Base-by-base conservation (phyloP, 495 filamentous ascomycete genomes). In the Penicillium roqueforti region DNA sequence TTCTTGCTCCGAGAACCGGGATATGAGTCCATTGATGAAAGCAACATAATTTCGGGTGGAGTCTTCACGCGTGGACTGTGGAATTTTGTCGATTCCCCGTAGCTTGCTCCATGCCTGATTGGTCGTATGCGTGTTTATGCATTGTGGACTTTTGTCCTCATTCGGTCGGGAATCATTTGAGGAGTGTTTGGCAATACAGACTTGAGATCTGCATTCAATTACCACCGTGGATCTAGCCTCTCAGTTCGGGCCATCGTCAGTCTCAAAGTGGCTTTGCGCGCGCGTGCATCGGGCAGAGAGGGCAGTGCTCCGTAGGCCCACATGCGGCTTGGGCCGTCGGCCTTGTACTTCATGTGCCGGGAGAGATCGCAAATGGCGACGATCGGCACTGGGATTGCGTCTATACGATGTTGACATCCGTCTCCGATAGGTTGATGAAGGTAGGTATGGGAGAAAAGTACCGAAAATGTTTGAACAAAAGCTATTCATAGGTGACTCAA, bases 251-350 rank as follows among this genome's bases (percentile, higher is more conserved):
- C 22, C 16, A 26, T 38, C 8, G 8, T 28, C 16, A n/a, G 13
- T n/a, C 36, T 1, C 26, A 20, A 20, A 3, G 19, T 37, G 20
- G 32, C 18, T 26, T 29, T 13, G 32, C 16, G 39, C 22, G 19
- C 44, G 37, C 25, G 11, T 28, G 29, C 22, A 44, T 44, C 39
- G n/a, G 29, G 44, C 39, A 19, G 54, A 57, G 51, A 57, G 59
- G 28, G 59, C 37, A 44, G 28, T 31, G 36, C 20, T 20, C 34
- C 39, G 29, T 51, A 18, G 60, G 56, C 57, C 63, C 60, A 63
- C 60, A 55, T 57, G 45, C 57, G 60, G 63, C 60, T 58, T 58
- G 44, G 54, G 55, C 60, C 52, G 54, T 65, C 14, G 32, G n/a
- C 32, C 32, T 6, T 8, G 6, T 36, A 8, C 13, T 36, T n/a